Evolutionary conservation across 768 basidiomycete genomes (phyloP), one percentile per base, ranked within the genome.

Genomic region (Suillus discolor): DNA sequence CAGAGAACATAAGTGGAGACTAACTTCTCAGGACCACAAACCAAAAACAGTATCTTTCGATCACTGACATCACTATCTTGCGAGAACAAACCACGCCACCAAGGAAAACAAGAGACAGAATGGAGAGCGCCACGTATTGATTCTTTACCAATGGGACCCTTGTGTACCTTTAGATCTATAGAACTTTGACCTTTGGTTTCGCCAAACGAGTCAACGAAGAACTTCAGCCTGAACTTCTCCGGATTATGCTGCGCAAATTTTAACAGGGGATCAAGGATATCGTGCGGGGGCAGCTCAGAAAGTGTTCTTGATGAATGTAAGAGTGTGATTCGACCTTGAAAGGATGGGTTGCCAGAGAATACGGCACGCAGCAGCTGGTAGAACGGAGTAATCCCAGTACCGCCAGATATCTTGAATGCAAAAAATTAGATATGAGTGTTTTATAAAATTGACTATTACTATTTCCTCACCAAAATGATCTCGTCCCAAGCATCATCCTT

Each of bases 361-460:
- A 84, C 71, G 8, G 77, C 77, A 70, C 90, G 83, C 65, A 94
- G 80, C 23, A 95, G 81, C 72, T 95, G 93, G 71, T 87, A 87
- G 74, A 95, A 94, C 4, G 93, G 94, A 18, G 93, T 90, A 59
- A 95, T 89, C 36, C 94, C 93, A 6, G 93, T 95, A 34, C 93
- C 93, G 44, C 93, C 93, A 53, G 92, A 94, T 63, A 95, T 88
- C 93, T 95, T 65, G n/a, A 18, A 47, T 12, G 16, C 28, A 36
- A 55, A 11, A 11, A n/a, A 42, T 38, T 25, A 54, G 49, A 57
- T 20, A 51, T 16, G 44, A n/a, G 25, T 25, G 41, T 57, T 28
- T 41, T 4, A 28, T 55, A 20, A 8, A 60, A 39, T 45, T 55
- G 25, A 15, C 39, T 31, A 51, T 31, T 12, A 16, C 41, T 31